phyloP scores from a whole-genome alignment of 495 filamentous ascomycete species.

The Aspergillus saccharolyticus region DNA sequence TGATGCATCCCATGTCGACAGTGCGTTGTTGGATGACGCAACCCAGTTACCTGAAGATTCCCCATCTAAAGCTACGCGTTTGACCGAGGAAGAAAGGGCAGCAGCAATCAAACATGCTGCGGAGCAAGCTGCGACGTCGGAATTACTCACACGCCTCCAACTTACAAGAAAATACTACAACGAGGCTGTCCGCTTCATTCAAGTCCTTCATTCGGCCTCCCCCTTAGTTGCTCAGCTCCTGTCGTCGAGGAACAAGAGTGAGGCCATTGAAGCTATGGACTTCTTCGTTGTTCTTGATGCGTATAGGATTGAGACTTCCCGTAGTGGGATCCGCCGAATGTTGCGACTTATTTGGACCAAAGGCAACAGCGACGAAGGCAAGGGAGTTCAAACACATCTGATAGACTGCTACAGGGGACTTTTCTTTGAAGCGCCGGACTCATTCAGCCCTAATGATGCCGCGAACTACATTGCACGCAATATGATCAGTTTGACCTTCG shows the following conservation, averaged over 20 bases:
- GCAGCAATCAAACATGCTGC: constrained; percentile 58
- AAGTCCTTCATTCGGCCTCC: constrained; percentile 81
- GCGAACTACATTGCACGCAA: constrained; percentile 96
- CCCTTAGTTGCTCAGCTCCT: constrained; percentile 76
- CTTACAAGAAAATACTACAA: constrained; percentile 83
- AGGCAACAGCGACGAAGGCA: constrained; percentile 97
- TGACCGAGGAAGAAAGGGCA: constrained; percentile 55
- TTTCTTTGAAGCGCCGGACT: constrained; percentile 90
- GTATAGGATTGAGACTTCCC: constrained; percentile 90
- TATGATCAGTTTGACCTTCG: constrained; percentile 98
- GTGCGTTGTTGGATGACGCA: constrained; percentile 78
- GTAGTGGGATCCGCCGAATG: constrained; percentile 86
- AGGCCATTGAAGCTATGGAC: constrained; percentile 98
- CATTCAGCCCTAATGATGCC: constrained; percentile 80
- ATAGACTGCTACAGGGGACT: constrained; percentile 95
- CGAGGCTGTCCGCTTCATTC: constrained; percentile 90
- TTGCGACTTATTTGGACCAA: constrained; percentile 98
- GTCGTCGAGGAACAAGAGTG: constrained; percentile 90
- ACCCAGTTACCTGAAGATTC: constrained; percentile 70
- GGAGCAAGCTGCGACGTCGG: constrained; percentile 67
- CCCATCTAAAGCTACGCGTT: constrained; percentile 54
- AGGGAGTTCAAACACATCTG: constrained; percentile 93
- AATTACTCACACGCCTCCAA: constrained; percentile 77
- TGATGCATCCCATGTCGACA: constrained; percentile 60
- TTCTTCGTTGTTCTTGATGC: constrained; percentile 92